These are phyloP conservation scores for Tuber umbilicatum DNA, from an alignment of 495 filamentous ascomycete species.

Conservation along the genomic window DNA sequence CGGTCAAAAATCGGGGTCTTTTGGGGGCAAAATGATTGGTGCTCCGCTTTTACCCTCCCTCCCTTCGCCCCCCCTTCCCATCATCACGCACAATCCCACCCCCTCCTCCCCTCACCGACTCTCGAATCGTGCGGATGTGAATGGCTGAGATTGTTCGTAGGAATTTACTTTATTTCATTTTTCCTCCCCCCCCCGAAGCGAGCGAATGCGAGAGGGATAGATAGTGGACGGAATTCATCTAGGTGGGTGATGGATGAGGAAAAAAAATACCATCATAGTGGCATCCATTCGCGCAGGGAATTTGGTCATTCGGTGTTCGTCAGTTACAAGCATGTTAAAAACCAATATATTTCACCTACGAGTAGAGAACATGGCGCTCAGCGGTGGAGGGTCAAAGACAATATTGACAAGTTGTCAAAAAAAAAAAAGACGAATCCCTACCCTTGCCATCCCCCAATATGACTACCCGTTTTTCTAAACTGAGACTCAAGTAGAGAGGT, in stretches of 20 bases:
- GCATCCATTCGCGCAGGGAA: neutral
- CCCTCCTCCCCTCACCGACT: neutral
- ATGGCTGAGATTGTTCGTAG: conserved; percentile 25
- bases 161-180: neutral
- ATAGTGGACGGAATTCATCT: conserved; percentile 20
- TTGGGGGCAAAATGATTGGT: conserved; percentile 2
- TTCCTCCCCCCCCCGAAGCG: neutral
- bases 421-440: neutral
- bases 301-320: conserved; percentile 21
- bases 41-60: neutral
- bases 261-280: neutral
- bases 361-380: conserved; percentile 6
- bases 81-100: neutral
- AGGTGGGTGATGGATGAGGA: conserved; percentile 14
- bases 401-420: neutral
- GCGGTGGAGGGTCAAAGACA: neutral
- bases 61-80: neutral
- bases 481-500: neutral
- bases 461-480: neutral
- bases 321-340: conserved; percentile 18
- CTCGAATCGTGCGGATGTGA: conserved; percentile 27
- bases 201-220: conserved; percentile 13
- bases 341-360: conserved; percentile 1
- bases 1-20: neutral
- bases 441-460: neutral